These are phyloP conservation scores for Mucor ambiguus DNA, from an alignment of 371 early-diverging fungal genomes.

Conservation along the genomic window DNA sequence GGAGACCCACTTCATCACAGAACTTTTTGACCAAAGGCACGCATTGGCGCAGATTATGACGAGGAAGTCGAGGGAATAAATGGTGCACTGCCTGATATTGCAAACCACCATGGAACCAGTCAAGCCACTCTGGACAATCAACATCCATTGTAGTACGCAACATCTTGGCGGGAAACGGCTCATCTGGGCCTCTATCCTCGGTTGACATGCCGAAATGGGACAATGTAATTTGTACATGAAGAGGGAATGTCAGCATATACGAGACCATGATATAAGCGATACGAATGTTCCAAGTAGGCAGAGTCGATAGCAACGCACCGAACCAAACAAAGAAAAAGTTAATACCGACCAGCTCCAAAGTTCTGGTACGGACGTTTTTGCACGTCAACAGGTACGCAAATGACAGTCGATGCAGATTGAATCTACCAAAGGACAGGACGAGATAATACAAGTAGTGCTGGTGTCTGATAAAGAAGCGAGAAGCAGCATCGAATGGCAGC, in stretches of 20 bases:
- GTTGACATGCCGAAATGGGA: conserved; percentile 97
- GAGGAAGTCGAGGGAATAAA: conserved; percentile 91
- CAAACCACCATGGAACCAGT: conserved; percentile 97
- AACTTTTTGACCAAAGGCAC: conserved; percentile 78
- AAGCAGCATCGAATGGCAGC: conserved; percentile 78
- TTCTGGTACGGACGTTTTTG: conserved; percentile 69
- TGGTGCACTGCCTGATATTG: conserved; percentile 98
- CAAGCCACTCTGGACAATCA: conserved; percentile 91
- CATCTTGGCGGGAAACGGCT: conserved; percentile 83
- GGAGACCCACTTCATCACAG: conserved; percentile 69
- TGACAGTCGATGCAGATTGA: conserved; percentile 87
- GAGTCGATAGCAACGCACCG: conserved; percentile 59
- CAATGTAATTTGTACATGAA: conserved; percentile 95
- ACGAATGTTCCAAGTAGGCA: conserved; percentile 68
- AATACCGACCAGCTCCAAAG: conserved; percentile 74
- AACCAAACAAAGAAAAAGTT: conserved; percentile 84
- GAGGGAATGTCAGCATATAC: conserved; percentile 81
- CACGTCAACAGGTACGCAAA: conserved; percentile 66
- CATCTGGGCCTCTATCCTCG: conserved; percentile 70
- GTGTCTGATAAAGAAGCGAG: conserved; percentile 73
- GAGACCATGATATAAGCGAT: conserved; percentile 76
- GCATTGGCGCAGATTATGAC: conserved; percentile 80
- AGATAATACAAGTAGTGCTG: conserved; percentile 91
- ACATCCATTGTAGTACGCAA: conserved; percentile 97
- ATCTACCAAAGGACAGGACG: conserved; percentile 86